These are phyloP conservation scores for Colletotrichum chrysophilum DNA, from an alignment of 2,329 filamentous ascomycete genomes.

Conservation along the genomic window DNA sequence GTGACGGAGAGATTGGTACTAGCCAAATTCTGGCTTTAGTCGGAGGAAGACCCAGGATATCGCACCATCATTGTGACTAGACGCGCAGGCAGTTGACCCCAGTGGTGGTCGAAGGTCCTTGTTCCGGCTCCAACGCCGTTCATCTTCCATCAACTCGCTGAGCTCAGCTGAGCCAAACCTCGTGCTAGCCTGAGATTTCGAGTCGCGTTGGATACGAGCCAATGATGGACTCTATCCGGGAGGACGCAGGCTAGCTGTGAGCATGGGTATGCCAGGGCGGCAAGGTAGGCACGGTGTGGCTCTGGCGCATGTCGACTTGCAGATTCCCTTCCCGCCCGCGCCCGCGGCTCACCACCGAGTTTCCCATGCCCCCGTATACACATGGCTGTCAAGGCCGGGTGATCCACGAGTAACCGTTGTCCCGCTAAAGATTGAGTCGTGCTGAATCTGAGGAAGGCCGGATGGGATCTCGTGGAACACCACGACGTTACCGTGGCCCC, in stretches of 20 bases:
- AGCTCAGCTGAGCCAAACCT: not conserved
- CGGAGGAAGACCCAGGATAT: not conserved
- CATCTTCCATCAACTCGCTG: not conserved
- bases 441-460: slow-evolving; percentile 6
- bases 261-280: not conserved
- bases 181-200: not conserved
- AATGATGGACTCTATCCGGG: not conserved
- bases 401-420: slow-evolving; percentile 2
- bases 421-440: not conserved
- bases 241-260: not conserved
- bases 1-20: not conserved
- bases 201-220: not conserved
- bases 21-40: not conserved
- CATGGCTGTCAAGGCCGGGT: not conserved
- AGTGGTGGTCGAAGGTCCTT: not conserved
- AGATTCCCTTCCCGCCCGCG: slow-evolving; percentile 10
- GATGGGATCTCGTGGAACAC: slow-evolving; percentile 7
- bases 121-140: not conserved
- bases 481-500: not conserved
- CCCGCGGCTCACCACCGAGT: not conserved
- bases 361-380: not conserved
- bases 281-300: not conserved
- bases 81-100: not conserved
- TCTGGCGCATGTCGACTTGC: slow-evolving; percentile 4
- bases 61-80: not conserved